A percentile compares a stretch with the other conserved stretches of the same genome.
Evolutionary conservation across 148 eudicot species (phyloP).

Genomic region (Cornus controversa): DNA sequence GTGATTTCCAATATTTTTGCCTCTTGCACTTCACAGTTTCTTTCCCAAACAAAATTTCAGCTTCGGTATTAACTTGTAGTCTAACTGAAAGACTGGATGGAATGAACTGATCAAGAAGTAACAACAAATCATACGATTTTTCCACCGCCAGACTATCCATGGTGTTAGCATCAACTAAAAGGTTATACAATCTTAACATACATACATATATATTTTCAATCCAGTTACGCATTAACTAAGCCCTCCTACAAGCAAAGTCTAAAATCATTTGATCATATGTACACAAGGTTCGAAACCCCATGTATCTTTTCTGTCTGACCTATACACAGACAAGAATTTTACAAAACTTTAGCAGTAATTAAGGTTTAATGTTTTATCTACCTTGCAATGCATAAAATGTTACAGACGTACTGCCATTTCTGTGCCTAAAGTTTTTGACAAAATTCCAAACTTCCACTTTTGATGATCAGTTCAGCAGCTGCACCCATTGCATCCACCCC

Average conservation of each 20-base stretch:
- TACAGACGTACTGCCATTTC: conserved; percentile 27
- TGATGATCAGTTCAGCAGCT: conserved; percentile 82
- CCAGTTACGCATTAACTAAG: neutral
- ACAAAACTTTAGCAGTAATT: no score
- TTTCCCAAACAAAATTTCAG: neutral
- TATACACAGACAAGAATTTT: no score
- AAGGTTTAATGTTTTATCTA: neutral
- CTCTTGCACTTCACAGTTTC: no score
- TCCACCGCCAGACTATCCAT: neutral
- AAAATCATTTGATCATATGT: neutral
- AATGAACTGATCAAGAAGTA: no score
- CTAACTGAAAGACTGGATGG: neutral
- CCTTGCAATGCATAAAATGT: neutral
- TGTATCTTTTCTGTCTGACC: no score
- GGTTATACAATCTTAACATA: neutral
- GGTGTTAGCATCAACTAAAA: neutral
- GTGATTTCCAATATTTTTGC: no score
- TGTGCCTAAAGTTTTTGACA: conserved; percentile 4
- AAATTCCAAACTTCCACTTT: conserved; percentile 17
- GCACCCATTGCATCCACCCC: conserved; percentile 72
- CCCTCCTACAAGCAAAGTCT: neutral
- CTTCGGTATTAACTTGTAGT: neutral
- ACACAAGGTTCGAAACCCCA: no score
- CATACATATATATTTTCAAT: neutral
- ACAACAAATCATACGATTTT: no score